Base-by-base conservation (phyloP, 805 yeast genomes). In the Wickerhamiella nectarea region DNA sequence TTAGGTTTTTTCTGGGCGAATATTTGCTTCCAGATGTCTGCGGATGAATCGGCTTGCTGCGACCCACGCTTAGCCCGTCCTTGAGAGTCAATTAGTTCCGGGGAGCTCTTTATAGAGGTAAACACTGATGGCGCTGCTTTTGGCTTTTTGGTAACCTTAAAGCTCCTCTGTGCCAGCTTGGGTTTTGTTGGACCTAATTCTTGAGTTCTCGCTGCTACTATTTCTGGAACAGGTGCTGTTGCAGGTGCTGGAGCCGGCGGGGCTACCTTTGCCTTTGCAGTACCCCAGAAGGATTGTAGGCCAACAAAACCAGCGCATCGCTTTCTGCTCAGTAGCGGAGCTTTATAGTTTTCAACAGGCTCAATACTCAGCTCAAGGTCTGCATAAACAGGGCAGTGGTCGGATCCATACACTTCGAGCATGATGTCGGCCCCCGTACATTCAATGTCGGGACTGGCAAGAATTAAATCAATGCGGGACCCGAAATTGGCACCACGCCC, bases 341-440 rank as follows among this genome's bases (percentile, higher is more conserved):
- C 31, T 15, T 24, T 17, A 12, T 38, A 18, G n/a, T n/a, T 20
- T 8, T 45, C 52, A 10, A 46, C 42, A 14, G 41, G 34, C 1
- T 31, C 24, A 2, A 31, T 38, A 3, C 26, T 22, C 7, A 55
- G 10, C 2, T 64, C 62, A 36, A 86, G 55, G 57, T 85, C 96
- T 1, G 85, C 69, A 55, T 59, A 85, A 0, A 85, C 74, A 0
- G 98, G 98, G 59, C 97, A 89, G 61, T 89, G 98, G 58, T 89
- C 98, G 0, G 95, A 84, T 0, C 98, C 98, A 57, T 72, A 64
- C 1, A 87, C 53, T 36, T 68, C 68, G 0, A 85, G 78, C 71
- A 81, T 70, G n/a, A 82, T 81, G 48, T 71, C 71, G 0, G 66
- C 65, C 34, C 59, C 60, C 0, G 75, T 69, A 36, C 67, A 59